Percentiles rank a stretch among this genome's conserved stretches.
Conservation (phyloP, 345 rosid species). For the Eucalyptus camaldulensis region DNA sequence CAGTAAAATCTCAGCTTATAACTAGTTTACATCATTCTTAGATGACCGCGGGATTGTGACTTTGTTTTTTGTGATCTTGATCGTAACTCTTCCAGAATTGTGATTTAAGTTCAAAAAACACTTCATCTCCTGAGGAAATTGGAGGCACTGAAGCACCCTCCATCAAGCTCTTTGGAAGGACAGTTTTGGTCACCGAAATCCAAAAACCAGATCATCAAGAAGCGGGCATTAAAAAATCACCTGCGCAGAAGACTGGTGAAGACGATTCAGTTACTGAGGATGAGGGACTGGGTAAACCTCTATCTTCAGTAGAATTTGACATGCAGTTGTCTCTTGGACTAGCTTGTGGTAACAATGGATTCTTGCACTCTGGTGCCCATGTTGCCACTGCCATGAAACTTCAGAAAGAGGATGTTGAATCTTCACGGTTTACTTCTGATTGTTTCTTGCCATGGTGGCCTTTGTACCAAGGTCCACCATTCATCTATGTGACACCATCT, state of each 20-base stretch:
- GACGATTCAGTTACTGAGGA: background rate
- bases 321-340: constrained; percentile 26
- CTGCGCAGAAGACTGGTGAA: background rate
- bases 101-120: constrained; percentile 4
- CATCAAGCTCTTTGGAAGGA: constrained; percentile 61
- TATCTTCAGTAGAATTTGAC: constrained; percentile 5
- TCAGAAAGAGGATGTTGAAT: background rate
- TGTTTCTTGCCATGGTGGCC: background rate
- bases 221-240: background rate
- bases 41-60: background rate
- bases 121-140: background rate
- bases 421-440: background rate
- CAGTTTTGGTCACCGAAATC: constrained; percentile 27
- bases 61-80: background rate
- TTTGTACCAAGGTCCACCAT: constrained; percentile 4
- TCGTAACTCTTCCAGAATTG: constrained; percentile 4
- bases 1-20: background rate
- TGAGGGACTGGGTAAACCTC: background rate
- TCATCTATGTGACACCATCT: background rate
- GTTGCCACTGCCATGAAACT: background rate
- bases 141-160: background rate
- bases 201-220: background rate
- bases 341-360: background rate
- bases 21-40: background rate
- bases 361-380: background rate